These are phyloP conservation scores for Lonicera japonica DNA, from an alignment of 129 eudicot species.

Conservation along the genomic window DNA sequence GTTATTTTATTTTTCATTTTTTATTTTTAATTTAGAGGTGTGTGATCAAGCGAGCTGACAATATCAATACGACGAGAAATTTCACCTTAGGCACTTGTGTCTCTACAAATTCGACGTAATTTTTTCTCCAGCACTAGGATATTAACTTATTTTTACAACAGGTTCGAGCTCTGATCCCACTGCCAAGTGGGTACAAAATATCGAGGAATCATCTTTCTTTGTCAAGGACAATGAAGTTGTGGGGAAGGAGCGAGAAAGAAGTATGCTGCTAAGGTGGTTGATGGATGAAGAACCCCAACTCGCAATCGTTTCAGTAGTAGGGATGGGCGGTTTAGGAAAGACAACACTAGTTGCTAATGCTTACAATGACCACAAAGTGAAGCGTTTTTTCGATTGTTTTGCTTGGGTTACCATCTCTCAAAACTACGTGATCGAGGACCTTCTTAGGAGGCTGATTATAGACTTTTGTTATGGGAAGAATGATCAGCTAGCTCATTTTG, in stretches of 20 bases:
- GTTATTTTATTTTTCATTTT: too few species aligned
- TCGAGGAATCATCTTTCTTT: background rate
- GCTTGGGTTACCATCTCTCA: constrained; percentile 23
- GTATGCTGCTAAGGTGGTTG: background rate
- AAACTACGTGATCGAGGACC: background rate
- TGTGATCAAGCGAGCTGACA: too few species aligned
- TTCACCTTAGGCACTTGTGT: too few species aligned
- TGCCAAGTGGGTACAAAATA: background rate
- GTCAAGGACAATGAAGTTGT: background rate
- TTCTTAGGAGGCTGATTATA: background rate
- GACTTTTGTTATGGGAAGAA: background rate
- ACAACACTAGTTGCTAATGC: constrained; percentile 18
- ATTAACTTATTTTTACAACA: too few species aligned
- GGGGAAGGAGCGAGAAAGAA: constrained; percentile 1
- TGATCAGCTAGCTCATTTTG: background rate
- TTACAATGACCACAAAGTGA: background rate
- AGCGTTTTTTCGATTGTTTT: constrained; percentile 1
- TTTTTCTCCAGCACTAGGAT: too few species aligned
- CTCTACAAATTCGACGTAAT: too few species aligned
- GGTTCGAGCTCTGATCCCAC: background rate
- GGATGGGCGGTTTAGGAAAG: constrained; percentile 28
- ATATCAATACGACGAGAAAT: too few species aligned
- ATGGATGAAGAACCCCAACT: constrained; percentile 1
- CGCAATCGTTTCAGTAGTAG: constrained; percentile 1
- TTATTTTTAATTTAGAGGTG: too few species aligned